Percentiles rank a stretch among this genome's conserved stretches.
Evolutionary conservation across 2,329 filamentous ascomycete genomes (phyloP).

Genomic region (Calonectria naviculata): DNA sequence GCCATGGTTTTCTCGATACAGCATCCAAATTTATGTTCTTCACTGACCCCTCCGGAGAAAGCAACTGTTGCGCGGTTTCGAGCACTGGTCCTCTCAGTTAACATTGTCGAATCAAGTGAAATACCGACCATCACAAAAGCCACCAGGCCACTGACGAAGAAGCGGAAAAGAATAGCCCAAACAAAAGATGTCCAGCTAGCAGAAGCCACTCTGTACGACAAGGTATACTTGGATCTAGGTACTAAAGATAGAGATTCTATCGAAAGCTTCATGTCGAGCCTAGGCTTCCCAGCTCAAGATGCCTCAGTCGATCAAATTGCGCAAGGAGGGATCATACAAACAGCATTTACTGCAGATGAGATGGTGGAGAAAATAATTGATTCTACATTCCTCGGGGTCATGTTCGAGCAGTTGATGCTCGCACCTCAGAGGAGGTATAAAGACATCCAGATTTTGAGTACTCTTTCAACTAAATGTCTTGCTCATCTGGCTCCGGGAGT

Average conservation of each 20-base stretch:
- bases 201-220: neutral
- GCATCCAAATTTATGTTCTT: constrained; percentile 48
- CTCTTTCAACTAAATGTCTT: constrained; percentile 36
- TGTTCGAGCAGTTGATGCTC: constrained; percentile 41
- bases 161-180: constrained; percentile 17
- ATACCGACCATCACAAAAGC: neutral
- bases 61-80: constrained; percentile 41
- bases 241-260: constrained; percentile 41
- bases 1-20: constrained; percentile 48
- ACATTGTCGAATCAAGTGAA: constrained; percentile 27
- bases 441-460: constrained; percentile 31
- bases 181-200: neutral
- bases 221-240: constrained; percentile 29
- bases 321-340: neutral
- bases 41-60: constrained; percentile 40
- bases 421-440: constrained; percentile 36
- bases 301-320: neutral
- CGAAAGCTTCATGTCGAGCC: constrained; percentile 41
- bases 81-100: constrained; percentile 39
- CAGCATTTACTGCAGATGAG: neutral
- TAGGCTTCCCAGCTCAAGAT: constrained; percentile 25
- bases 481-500: constrained; percentile 47
- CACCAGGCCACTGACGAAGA: constrained; percentile 12
- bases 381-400: constrained; percentile 26
- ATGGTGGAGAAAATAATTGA: constrained; percentile 18